These are phyloP conservation scores for Pyricularia pennisetigena DNA, from an alignment of 2,329 filamentous ascomycete genomes.

Conservation along the genomic window DNA sequence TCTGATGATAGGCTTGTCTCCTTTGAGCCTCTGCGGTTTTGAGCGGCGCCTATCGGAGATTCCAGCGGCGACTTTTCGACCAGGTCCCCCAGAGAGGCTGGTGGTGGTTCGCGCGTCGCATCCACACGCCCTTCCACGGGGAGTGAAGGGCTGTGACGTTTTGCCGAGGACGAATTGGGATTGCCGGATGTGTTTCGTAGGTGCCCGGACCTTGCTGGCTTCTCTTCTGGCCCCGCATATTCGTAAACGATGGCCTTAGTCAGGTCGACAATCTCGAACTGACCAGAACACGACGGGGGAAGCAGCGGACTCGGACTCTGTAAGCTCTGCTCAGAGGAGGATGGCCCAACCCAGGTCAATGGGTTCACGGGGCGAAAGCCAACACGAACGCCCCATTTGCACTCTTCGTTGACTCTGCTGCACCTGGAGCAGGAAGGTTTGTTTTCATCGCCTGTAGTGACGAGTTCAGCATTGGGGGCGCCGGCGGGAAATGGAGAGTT, in stretches of 20 bases:
- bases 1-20: background rate
- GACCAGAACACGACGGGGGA: background rate
- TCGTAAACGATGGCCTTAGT: background rate
- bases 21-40: background rate
- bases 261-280: background rate
- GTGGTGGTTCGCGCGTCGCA: background rate
- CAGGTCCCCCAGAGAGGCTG: background rate
- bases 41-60: background rate
- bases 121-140: background rate
- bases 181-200: background rate
- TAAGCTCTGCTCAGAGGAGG: background rate
- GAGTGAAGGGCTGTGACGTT: background rate
- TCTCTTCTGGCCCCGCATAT: background rate
- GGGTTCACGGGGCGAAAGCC: constrained; percentile 3
- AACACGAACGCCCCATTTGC: constrained; percentile 5
- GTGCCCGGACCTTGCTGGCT: background rate
- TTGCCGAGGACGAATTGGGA: background rate
- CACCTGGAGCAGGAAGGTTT: background rate
- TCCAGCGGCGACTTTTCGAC: background rate
- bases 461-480: background rate
- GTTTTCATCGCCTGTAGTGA: background rate
- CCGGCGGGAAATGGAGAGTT: background rate
- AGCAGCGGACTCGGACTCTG: background rate
- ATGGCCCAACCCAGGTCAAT: background rate
- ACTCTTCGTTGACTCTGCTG: background rate